Evolutionary conservation across 225 moss, liverwort and hornwort species (phyloP).

Genomic region (Physcomitrellopsis africana): DNA sequence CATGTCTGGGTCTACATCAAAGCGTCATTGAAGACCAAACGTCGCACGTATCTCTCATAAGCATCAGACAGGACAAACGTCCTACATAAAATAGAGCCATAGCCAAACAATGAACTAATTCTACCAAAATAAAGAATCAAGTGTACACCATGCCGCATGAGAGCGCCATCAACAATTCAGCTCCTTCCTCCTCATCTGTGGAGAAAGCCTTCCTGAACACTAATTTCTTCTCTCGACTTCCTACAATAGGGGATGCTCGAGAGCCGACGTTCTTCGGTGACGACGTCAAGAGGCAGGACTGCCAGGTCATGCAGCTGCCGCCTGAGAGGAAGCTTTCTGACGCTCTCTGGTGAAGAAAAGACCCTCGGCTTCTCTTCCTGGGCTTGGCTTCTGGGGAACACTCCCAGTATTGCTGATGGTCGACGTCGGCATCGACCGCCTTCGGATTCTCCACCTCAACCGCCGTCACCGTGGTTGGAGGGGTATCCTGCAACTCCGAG

Average conservation of each 20-base stretch:
- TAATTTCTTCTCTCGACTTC: constrained; percentile 6
- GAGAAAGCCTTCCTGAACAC: neutral
- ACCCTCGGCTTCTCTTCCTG: constrained; percentile 34
- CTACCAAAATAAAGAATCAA: constrained; percentile 1
- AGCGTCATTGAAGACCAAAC: too few relatives aligned
- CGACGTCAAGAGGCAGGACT: constrained; percentile 18
- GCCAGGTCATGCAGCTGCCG: constrained; percentile 50
- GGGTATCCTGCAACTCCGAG: constrained; percentile 23
- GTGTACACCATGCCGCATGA: constrained; percentile 36
- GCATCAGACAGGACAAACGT: neutral
- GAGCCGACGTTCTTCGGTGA: constrained; percentile 7
- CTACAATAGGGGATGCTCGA: neutral
- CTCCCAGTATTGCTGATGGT: constrained; percentile 27
- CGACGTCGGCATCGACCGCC: neutral
- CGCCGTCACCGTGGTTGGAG: constrained; percentile 10
- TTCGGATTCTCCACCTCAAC: constrained; percentile 30
- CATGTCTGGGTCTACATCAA: neutral
- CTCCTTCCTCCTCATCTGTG: constrained; percentile 40
- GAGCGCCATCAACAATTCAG: constrained; percentile 38
- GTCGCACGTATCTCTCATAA: neutral
- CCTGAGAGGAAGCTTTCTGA: constrained; percentile 39
- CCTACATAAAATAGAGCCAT: neutral
- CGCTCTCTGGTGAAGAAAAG: constrained; percentile 17
- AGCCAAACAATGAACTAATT: neutral
- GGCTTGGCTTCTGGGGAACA: constrained; percentile 16